Percentiles rank a stretch among this genome's conserved stretches.
These are phyloP conservation scores for Polytrichum commune DNA, from an alignment of 225 moss, liverwort and hornwort genomes.

Conservation along the genomic window DNA sequence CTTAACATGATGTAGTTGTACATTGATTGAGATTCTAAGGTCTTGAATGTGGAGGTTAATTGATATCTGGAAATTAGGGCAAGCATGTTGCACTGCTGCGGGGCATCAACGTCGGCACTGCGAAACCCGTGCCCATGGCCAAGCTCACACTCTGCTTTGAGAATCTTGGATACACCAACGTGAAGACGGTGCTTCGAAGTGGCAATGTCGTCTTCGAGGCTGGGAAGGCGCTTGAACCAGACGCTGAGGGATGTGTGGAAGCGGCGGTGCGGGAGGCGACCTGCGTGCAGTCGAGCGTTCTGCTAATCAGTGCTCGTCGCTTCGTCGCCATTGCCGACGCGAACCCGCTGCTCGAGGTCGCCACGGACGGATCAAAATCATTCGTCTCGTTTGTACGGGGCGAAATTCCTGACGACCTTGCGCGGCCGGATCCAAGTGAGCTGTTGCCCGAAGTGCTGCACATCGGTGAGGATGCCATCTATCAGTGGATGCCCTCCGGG, in stretches of 20 bases:
- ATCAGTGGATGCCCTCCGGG: conserved; percentile 42
- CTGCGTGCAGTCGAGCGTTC: conserved; percentile 38
- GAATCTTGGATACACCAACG: conserved; percentile 33
- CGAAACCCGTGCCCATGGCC: conserved; percentile 35
- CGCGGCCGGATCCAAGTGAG: conserved; percentile 24
- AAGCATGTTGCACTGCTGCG: conserved; percentile 46
- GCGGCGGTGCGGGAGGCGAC: conserved; percentile 29
- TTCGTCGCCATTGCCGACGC: conserved; percentile 30
- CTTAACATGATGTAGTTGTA: too few species aligned
- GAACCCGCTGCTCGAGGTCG: conserved; percentile 31
- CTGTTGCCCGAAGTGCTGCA: conserved; percentile 31
- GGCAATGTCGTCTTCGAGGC: conserved; percentile 40
- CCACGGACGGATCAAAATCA: conserved; percentile 38
- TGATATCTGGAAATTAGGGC: conserved; percentile 10
- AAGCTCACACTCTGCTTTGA: conserved; percentile 35
- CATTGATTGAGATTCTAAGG: too few species aligned
- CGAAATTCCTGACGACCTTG: conserved; percentile 7
- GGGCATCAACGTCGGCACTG: conserved; percentile 47
- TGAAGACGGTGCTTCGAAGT: conserved; percentile 41
- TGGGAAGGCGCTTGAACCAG: conserved; percentile 4
- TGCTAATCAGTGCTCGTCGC: conserved; percentile 25
- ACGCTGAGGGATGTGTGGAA: conserved; percentile 26
- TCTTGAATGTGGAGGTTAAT: conserved; percentile 4
- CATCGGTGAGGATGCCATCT: conserved; percentile 26
- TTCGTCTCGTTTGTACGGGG: conserved; percentile 30